Percentiles rank a stretch among this genome's conserved stretches.
Evolutionary conservation across 2,329 filamentous ascomycete genomes (phyloP).

Genomic region (Ceratocystis variospora): DNA sequence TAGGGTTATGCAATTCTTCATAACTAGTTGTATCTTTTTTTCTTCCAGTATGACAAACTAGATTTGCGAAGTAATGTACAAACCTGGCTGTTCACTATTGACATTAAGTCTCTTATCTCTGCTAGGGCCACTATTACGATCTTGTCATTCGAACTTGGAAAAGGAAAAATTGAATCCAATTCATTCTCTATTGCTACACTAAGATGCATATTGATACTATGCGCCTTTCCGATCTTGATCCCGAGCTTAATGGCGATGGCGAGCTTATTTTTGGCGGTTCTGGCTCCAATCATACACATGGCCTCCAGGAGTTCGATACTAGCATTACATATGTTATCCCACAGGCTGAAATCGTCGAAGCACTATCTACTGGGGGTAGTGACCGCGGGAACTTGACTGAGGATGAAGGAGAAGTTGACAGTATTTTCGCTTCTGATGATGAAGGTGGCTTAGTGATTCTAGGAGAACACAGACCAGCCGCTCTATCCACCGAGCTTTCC

Average conservation of each 20-base stretch:
- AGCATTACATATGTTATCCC: background rate
- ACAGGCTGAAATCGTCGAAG: background rate
- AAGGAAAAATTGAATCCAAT: background rate
- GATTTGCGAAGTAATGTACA: background rate
- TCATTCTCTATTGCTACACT: background rate
- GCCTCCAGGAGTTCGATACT: background rate
- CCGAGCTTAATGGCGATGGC: background rate
- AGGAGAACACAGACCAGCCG: background rate
- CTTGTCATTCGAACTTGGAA: background rate
- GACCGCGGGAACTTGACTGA: background rate
- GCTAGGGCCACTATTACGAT: background rate
- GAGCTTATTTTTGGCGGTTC: conserved; percentile 7
- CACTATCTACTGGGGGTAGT: background rate
- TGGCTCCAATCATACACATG: background rate
- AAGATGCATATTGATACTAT: conserved; percentile 16
- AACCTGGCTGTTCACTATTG: background rate
- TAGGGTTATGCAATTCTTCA: conserved; percentile 7
- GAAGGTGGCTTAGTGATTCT: background rate
- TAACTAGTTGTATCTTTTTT: background rate
- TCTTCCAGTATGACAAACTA: background rate
- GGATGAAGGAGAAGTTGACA: conserved; percentile 7
- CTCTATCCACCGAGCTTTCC: conserved; percentile 26
- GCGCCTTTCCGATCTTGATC: conserved; percentile 8
- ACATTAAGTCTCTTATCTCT: background rate
- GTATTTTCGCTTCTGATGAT: conserved; percentile 17